Evolutionary conservation across 2,329 filamentous ascomycete species (phyloP).

Genomic region (Aureobasidium sp.): DNA sequence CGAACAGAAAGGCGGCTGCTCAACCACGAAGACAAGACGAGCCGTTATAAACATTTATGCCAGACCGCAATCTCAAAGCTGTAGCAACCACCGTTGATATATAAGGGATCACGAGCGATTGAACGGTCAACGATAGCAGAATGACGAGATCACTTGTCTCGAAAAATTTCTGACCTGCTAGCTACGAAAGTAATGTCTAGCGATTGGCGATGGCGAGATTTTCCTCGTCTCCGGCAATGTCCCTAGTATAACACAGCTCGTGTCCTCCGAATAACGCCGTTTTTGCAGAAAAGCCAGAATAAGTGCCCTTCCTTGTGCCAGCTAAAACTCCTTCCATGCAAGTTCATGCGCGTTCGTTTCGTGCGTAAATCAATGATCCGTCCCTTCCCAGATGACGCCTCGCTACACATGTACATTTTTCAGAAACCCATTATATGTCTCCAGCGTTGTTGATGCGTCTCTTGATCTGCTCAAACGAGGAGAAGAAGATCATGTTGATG

Average conservation of each 20-base stretch:
- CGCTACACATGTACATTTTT: conserved; percentile 14
- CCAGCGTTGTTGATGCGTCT: conserved; percentile 40
- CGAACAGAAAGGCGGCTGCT: background rate
- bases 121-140: background rate
- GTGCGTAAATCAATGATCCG: conserved; percentile 9
- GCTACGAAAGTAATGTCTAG: background rate
- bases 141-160: background rate
- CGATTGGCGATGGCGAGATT: background rate
- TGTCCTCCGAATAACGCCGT: background rate
- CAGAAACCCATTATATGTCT: conserved; percentile 13
- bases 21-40: conserved; percentile 3
- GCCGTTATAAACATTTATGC: background rate
- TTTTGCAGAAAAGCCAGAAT: background rate
- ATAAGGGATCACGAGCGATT: background rate
- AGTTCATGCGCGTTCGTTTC: conserved; percentile 8
- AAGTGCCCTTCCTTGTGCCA: background rate
- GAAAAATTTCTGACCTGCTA: background rate
- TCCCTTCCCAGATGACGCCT: conserved; percentile 6
- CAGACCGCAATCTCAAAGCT: conserved; percentile 1
- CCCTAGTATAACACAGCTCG: conserved; percentile 3
- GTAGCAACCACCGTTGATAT: conserved; percentile 13
- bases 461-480: conserved; percentile 77
- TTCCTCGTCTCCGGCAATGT: background rate
- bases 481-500: conserved; percentile 86
- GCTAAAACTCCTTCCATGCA: conserved; percentile 12